Evolutionary conservation across 2,329 filamentous ascomycete species (phyloP).

Genomic region (Colletotrichum salicis): DNA sequence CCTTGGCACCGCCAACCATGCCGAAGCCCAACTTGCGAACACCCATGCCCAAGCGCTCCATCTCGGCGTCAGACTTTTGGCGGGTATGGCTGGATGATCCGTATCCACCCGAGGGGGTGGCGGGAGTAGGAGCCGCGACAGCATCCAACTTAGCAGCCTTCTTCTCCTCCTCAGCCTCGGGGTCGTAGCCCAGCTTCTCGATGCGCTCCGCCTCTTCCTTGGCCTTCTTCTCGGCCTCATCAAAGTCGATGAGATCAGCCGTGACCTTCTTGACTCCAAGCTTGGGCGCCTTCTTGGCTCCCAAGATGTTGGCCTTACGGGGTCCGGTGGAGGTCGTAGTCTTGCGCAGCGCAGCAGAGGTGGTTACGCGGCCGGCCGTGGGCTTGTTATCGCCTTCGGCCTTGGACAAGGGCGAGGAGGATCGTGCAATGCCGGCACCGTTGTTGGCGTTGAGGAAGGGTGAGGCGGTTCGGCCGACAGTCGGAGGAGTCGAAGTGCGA

Average conservation of each 20-base stretch:
- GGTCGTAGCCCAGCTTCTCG: constrained; percentile 94
- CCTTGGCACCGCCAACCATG: constrained; percentile 76
- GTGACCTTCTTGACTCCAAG: constrained; percentile 93
- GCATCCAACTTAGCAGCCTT: constrained; percentile 61
- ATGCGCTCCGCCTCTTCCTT: constrained; percentile 98
- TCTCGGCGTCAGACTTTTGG: constrained; percentile 77
- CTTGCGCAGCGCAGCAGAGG: constrained; percentile 86
- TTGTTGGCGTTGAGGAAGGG: constrained; percentile 86
- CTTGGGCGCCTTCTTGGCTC: constrained; percentile 85
- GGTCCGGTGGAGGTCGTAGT: constrained; percentile 70
- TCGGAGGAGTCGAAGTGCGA: constrained; percentile 85
- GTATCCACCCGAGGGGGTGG: constrained; percentile 74
- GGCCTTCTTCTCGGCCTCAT: constrained; percentile 95
- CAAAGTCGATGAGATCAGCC: constrained; percentile 88
- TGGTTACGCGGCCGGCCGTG: constrained; percentile 76
- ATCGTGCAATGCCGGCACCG: constrained; percentile 74
- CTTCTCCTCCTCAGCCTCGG: constrained; percentile 79
- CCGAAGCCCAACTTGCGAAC: constrained; percentile 88
- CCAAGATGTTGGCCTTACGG: constrained; percentile 86
- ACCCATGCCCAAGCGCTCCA: constrained; percentile 92
- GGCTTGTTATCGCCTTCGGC: constrained; percentile 65
- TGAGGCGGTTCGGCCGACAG: constrained; percentile 83
- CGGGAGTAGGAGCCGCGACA: constrained; percentile 79
- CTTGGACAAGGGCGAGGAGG: constrained; percentile 83
- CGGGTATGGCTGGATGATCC: constrained; percentile 67